phyloP scores from a whole-genome alignment of 176 grass and related monocot species.

The Oryza brachyantha region DNA sequence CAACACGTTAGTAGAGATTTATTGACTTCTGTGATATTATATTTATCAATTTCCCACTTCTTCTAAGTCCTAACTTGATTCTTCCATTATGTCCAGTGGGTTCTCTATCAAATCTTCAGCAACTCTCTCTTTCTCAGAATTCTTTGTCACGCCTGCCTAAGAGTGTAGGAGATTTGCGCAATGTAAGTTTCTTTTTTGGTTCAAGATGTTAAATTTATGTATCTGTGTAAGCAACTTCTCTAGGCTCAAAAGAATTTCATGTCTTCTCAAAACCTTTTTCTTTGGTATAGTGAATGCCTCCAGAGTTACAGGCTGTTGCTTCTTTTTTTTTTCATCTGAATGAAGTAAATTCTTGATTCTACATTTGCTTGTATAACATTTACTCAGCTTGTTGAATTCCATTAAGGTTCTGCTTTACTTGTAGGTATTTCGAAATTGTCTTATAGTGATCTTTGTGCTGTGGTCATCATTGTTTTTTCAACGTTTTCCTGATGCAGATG shows the following conservation, averaged over 20 bases:
- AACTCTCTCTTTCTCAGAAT: slow-evolving; percentile 73
- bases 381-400: slow-evolving; percentile 1
- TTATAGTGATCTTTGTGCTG: neutral
- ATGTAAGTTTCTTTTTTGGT: slow-evolving; percentile 55
- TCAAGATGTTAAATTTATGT: slow-evolving; percentile 13
- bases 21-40: slow-evolving; percentile 3
- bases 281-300: neutral
- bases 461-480: slow-evolving; percentile 2
- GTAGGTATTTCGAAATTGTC: neutral
- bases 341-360: slow-evolving; percentile 17
- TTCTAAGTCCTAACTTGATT: slow-evolving; percentile 23
- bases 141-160: slow-evolving; percentile 70
- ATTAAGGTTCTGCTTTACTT: neutral
- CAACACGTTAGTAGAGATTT: slow-evolving; percentile 3
- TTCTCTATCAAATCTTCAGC: slow-evolving; percentile 78
- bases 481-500: slow-evolving; percentile 53
- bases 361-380: slow-evolving; percentile 2
- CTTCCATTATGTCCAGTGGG: slow-evolving; percentile 63
- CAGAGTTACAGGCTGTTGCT: neutral
- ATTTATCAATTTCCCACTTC: neutral
- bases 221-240: neutral
- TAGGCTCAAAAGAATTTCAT: neutral
- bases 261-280: neutral
- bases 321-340: slow-evolving; percentile 5
- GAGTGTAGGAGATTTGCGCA: slow-evolving; percentile 71